Evolutionary conservation across 371 early-diverging fungal genomes (phyloP).

Genomic region (Apophysomyces ossiformis): DNA sequence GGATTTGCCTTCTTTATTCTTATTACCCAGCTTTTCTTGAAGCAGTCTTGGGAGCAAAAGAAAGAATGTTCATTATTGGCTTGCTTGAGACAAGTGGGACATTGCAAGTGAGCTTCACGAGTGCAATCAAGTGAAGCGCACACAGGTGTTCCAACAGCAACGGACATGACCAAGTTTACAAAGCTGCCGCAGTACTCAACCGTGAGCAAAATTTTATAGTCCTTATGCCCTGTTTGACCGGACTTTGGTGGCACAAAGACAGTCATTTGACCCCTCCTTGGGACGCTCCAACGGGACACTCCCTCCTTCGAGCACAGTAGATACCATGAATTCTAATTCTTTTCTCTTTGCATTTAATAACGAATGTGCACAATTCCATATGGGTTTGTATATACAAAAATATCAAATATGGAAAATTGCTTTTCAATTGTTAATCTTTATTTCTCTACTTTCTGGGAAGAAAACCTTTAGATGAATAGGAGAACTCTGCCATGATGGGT

Average conservation of each 20-base stretch:
- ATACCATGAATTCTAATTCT: no score
- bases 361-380: no score
- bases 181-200: not conserved
- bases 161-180: not conserved
- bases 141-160: slow-evolving; percentile 3
- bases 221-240: not conserved
- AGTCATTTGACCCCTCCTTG: no score
- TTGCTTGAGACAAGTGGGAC: slow-evolving; percentile 90
- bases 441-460: not conserved
- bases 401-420: no score
- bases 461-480: not conserved
- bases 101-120: slow-evolving; percentile 80
- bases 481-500: slow-evolving; percentile 3
- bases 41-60: slow-evolving; percentile 92
- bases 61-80: slow-evolving; percentile 61
- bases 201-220: not conserved
- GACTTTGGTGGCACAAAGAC: no score
- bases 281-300: no score
- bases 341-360: no score
- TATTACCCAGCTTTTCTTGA: slow-evolving; percentile 82
- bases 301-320: no score
- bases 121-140: slow-evolving; percentile 60
- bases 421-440: no score
- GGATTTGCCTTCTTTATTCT: not conserved
- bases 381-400: no score